Conservation (phyloP, 225 moss, liverwort and hornwort genomes). For the Pseudoscleropodium purum region DNA sequence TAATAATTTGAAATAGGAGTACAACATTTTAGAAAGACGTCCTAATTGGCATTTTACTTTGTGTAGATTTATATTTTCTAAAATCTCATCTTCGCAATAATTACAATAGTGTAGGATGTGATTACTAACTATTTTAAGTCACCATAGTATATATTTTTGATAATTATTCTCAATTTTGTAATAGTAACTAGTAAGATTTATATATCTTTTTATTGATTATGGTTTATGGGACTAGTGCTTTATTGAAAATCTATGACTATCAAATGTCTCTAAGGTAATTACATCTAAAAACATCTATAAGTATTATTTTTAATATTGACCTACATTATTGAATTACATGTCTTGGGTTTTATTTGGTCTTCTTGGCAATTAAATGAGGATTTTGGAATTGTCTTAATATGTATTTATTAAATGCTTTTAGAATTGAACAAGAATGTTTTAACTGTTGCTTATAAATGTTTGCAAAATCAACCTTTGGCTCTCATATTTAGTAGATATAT, state of each 20-base stretch:
- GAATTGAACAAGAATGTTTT: background rate
- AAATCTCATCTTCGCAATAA: background rate
- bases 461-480: background rate
- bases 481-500: background rate
- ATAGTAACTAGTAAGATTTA: no score
- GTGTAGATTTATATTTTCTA: background rate
- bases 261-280: background rate
- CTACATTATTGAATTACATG: background rate
- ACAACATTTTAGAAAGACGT: background rate
- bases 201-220: background rate
- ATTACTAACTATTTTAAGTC: background rate
- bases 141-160: accelerated
- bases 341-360: background rate
- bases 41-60: background rate
- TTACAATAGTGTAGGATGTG: background rate
- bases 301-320: no score
- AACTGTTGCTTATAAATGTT: background rate
- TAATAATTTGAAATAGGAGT: background rate
- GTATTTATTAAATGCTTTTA: no score
- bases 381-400: background rate
- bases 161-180: background rate
- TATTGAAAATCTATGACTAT: background rate
- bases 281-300: no score
- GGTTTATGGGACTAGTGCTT: background rate
- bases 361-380: background rate